Percentiles rank a stretch among this genome's conserved stretches.
phyloP scores from a whole-genome alignment of 257 asterid species.

The Ilex aquifolium region DNA sequence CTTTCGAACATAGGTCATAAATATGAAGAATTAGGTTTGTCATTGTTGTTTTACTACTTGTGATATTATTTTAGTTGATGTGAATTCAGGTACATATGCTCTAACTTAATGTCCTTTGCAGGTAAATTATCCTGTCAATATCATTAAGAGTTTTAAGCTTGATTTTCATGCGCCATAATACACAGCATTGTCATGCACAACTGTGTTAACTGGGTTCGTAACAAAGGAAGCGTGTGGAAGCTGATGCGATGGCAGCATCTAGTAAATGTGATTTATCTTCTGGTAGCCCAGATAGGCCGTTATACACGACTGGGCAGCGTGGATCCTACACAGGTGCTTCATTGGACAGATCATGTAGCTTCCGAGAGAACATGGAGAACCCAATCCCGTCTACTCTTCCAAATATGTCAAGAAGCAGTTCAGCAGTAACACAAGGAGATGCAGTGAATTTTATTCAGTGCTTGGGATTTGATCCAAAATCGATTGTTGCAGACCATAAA shows the following conservation, averaged over 20 bases:
- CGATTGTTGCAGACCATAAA: slow-evolving; percentile 76
- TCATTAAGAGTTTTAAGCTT: slow-evolving; percentile 30
- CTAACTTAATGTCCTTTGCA: slow-evolving; percentile 20
- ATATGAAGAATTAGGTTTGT: too few species aligned
- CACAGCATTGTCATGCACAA: slow-evolving; percentile 65
- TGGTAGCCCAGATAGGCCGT: slow-evolving; percentile 82
- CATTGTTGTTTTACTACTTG: too few species aligned
- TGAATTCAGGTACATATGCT: slow-evolving; percentile 9
- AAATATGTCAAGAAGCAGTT: slow-evolving; percentile 64
- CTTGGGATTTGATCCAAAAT: slow-evolving; percentile 82
- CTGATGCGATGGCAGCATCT: slow-evolving; percentile 87
- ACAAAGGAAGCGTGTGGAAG: slow-evolving; percentile 49
- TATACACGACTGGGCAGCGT: slow-evolving; percentile 69
- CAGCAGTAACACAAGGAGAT: slow-evolving; percentile 67
- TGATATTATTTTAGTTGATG: too few species aligned
- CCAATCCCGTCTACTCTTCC: slow-evolving; percentile 69
- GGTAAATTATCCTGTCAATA: slow-evolving; percentile 31
- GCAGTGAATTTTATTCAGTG: slow-evolving; percentile 69
- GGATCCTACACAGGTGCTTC: slow-evolving; percentile 60
- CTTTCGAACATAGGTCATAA: too few species aligned
- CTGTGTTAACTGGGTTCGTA: slow-evolving; percentile 56
- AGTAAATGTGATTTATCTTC: slow-evolving; percentile 79
- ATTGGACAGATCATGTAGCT: slow-evolving; percentile 75
- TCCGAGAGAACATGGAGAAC: slow-evolving; percentile 68
- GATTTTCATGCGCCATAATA: slow-evolving; percentile 45